Percentiles rank a stretch among this genome's conserved stretches.
phyloP scores from a whole-genome alignment of 1,139 yeast species.

The Sugiyamaella sp. region DNA sequence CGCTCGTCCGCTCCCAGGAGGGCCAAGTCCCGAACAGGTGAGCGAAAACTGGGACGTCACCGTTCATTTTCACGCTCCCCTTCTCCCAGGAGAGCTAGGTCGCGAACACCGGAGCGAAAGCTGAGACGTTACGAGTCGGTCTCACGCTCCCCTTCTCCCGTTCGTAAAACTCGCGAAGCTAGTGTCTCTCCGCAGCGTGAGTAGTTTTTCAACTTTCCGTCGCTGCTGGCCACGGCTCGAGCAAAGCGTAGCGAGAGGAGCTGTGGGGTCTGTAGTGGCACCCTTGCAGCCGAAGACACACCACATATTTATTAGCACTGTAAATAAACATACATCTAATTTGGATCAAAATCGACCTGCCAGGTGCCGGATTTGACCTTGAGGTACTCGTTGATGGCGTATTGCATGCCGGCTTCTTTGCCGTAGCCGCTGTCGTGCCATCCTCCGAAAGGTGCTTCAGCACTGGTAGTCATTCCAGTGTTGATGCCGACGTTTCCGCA shows the following conservation, averaged over 20 bases:
- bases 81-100: neutral
- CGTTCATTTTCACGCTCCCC: no score
- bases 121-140: neutral
- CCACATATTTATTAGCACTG: neutral
- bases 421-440: constrained; percentile 78
- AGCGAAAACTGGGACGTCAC: no score
- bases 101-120: neutral
- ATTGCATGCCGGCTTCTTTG: constrained; percentile 67
- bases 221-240: no score
- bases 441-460: constrained; percentile 67
- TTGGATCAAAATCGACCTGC: constrained; percentile 21
- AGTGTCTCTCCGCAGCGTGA: neutral
- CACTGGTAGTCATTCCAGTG: constrained; percentile 66
- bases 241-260: no score
- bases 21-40: no score
- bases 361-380: constrained; percentile 60
- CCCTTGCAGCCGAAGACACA: no score
- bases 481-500: constrained; percentile 89
- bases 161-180: no score
- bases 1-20: no score
- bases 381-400: constrained; percentile 73
- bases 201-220: no score
- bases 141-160: neutral
- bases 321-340: neutral
- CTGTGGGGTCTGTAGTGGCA: no score